Percentiles rank a stretch among this genome's conserved stretches.
Conservation (phyloP, 164 flowering plant species). For the Chimonanthus praecox region DNA sequence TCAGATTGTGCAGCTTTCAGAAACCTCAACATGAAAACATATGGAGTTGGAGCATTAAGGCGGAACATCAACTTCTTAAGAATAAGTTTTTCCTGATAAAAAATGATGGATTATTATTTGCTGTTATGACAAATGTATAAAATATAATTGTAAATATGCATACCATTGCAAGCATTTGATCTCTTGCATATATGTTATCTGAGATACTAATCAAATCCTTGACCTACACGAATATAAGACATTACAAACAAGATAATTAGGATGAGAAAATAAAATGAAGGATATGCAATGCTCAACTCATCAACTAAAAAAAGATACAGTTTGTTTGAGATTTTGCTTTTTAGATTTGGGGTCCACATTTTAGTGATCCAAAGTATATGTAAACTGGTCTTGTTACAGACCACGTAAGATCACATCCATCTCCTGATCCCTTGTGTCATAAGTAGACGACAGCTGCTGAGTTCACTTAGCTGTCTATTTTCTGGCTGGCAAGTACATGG, state of each 20-base stretch:
- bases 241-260: slow-evolving; percentile 1
- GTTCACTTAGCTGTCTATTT: background rate
- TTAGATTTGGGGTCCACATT: background rate
- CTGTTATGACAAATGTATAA: background rate
- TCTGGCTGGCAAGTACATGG: background rate
- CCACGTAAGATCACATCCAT: too few relatives aligned
- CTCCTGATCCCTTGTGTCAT: too few relatives aligned
- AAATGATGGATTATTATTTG: slow-evolving; percentile 7
- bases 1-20: slow-evolving; percentile 84
- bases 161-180: slow-evolving; percentile 80
- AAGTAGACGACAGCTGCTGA: background rate
- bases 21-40: slow-evolving; percentile 87
- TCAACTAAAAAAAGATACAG: background rate
- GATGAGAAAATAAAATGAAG: slow-evolving; percentile 2
- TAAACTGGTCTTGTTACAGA: too few relatives aligned
- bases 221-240: slow-evolving; percentile 33
- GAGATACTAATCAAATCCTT: slow-evolving; percentile 71
- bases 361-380: background rate
- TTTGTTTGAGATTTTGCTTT: background rate
- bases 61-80: slow-evolving; percentile 71
- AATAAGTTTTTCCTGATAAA: slow-evolving; percentile 66
- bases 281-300: background rate
- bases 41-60: slow-evolving; percentile 66
- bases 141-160: slow-evolving; percentile 6
- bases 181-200: slow-evolving; percentile 64